Evolutionary conservation across 495 filamentous ascomycete genomes (phyloP).

Genomic region (Friedmanniomyces simplex): DNA sequence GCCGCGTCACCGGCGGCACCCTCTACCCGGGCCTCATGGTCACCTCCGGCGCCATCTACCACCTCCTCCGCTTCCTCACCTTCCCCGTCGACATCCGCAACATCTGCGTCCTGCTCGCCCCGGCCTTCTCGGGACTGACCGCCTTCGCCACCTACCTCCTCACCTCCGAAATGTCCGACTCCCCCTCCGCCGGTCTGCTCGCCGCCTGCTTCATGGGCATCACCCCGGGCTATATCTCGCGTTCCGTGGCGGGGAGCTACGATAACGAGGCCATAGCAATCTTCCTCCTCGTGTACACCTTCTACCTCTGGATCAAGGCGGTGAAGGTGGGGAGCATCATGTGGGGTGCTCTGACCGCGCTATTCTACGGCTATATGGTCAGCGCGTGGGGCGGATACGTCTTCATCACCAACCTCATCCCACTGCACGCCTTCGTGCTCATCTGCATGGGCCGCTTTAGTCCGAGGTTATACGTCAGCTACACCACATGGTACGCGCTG

Average conservation of each 20-base stretch:
- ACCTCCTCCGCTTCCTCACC: constrained; percentile 79
- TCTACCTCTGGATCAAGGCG: constrained; percentile 98
- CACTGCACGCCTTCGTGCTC: constrained; percentile 89
- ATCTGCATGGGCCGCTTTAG: constrained; percentile 96
- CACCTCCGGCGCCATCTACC: constrained; percentile 94
- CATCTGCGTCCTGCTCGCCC: constrained; percentile 93
- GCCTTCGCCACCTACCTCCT: constrained; percentile 90
- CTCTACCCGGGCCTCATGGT: constrained; percentile 99
- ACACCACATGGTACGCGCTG: constrained; percentile 95
- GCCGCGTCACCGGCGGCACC: constrained; percentile 95
- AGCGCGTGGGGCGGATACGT: constrained; percentile 99
- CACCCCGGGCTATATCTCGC: constrained; percentile 90
- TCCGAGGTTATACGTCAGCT: constrained; percentile 86
- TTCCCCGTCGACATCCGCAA: constrained; percentile 98
- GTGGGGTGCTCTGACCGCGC: constrained; percentile 87
- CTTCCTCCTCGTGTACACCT: constrained; percentile 96
- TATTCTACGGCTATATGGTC: constrained; percentile 99
- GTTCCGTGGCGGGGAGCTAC: constrained; percentile 96
- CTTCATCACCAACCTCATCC: constrained; percentile 97
- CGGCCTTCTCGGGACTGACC: constrained; percentile 90
- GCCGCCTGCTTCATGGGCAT: constrained; percentile 97
- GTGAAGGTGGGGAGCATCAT: constrained; percentile 90
- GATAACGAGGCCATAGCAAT: constrained; percentile 99
- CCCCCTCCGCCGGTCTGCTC: constrained; percentile 86
- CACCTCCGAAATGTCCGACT: constrained; percentile 89